These are phyloP conservation scores for Rhododendron kiyosumense DNA, from an alignment of 148 eudicot species.

Conservation along the genomic window DNA sequence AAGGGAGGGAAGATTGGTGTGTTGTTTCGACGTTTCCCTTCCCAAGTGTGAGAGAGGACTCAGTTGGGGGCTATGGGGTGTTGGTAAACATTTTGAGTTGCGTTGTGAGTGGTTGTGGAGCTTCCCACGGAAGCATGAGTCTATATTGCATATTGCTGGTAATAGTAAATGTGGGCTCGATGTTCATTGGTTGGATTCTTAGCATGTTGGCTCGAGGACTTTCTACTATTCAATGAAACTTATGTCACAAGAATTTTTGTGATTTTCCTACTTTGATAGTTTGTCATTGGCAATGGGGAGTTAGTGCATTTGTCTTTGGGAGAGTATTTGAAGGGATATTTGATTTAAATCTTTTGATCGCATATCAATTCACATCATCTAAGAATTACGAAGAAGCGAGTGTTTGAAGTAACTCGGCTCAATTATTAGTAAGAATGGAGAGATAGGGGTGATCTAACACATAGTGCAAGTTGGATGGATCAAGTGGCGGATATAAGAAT, in stretches of 20 bases:
- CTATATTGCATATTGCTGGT: neutral
- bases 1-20: neutral
- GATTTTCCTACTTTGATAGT: neutral
- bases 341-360: neutral
- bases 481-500: neutral
- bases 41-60: neutral
- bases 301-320: neutral
- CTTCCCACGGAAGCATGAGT: neutral
- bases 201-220: neutral
- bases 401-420: neutral
- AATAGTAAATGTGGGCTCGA: neutral
- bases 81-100: neutral
- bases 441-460: neutral
- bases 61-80: neutral
- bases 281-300: neutral
- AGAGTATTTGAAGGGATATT: neutral
- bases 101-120: neutral
- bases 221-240: neutral
- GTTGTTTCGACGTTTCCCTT: neutral
- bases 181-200: neutral
- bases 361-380: neutral
- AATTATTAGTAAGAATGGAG: neutral
- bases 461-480: neutral
- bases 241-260: neutral
- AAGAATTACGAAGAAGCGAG: neutral